Conservation (phyloP, 371 early-diverging fungal species). For the Apophysomyces variabilis region DNA sequence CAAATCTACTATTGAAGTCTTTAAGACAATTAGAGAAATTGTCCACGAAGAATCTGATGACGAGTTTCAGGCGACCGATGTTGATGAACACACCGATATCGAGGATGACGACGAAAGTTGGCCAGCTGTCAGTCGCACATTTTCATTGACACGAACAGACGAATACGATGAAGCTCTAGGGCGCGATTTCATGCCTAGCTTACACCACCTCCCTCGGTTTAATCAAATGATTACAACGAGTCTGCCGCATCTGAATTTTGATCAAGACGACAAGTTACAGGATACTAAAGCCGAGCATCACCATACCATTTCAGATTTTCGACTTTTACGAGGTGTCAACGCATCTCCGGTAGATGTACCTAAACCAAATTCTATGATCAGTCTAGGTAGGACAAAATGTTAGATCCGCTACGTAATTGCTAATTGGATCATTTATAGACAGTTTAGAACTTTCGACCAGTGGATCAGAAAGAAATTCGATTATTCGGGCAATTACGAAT, state of each 20-base stretch:
- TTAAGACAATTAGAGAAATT: constrained; percentile 60
- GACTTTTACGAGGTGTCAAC: background rate
- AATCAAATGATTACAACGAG: constrained; percentile 30
- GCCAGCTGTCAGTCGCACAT: constrained; percentile 30
- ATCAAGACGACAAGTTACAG: constrained; percentile 20
- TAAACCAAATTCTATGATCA: constrained; percentile 4
- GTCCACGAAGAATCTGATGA: constrained; percentile 63
- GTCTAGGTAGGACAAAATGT: constrained; percentile 9
- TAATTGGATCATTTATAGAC: background rate
- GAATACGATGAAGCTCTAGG: constrained; percentile 67
- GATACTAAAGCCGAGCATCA: constrained; percentile 8
- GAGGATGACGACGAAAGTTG: constrained; percentile 17
- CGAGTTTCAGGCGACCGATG: constrained; percentile 44
- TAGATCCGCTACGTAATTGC: background rate
- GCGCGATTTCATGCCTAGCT: constrained; percentile 47
- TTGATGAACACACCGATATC: constrained; percentile 39
- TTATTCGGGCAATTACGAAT: constrained; percentile 78
- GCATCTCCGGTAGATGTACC: constrained; percentile 2
- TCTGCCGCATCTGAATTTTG: constrained; percentile 39
- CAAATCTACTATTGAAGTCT: constrained; percentile 63
- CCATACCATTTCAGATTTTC: constrained; percentile 19
- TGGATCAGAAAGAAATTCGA: constrained; percentile 53
- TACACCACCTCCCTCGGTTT: constrained; percentile 29
- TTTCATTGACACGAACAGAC: constrained; percentile 63
- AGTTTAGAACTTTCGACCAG: constrained; percentile 34